Evolutionary conservation across 2,329 filamentous ascomycete genomes (phyloP).

Genomic region (Scedosporium dehoogii): DNA sequence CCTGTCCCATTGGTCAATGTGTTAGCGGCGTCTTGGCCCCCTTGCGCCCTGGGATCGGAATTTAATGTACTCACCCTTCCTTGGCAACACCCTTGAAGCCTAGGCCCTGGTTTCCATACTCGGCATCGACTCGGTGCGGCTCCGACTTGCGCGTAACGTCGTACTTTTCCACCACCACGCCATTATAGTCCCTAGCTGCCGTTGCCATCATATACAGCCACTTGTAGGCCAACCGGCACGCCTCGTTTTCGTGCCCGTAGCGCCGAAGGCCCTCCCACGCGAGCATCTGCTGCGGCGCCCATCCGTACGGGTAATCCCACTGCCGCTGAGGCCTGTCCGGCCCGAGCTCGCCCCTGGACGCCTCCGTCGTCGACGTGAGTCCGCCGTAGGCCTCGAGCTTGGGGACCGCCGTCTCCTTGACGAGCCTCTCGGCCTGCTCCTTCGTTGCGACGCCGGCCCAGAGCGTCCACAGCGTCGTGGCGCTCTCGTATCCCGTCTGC

Average conservation of each 20-base stretch:
- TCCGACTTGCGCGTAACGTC: slow-evolving; percentile 86
- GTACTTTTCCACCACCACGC: slow-evolving; percentile 97
- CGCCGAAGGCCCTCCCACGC: slow-evolving; percentile 89
- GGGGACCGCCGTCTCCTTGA: slow-evolving; percentile 64
- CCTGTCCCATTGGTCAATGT: slow-evolving; percentile 32
- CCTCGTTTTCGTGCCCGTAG: slow-evolving; percentile 86
- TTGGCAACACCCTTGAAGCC: slow-evolving; percentile 94
- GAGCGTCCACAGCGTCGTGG: slow-evolving; percentile 94
- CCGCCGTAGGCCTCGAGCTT: slow-evolving; percentile 84
- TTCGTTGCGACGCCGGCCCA: slow-evolving; percentile 88
- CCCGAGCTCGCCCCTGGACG: slow-evolving; percentile 72
- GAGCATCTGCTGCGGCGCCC: slow-evolving; percentile 97
- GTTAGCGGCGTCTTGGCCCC: too few species aligned
- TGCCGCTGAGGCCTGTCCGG: slow-evolving; percentile 85
- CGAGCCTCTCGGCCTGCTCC: slow-evolving; percentile 74
- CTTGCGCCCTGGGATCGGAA: too few species aligned
- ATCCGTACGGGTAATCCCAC: slow-evolving; percentile 97
- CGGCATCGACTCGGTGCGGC: slow-evolving; percentile 87
- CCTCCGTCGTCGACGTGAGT: slow-evolving; percentile 78
- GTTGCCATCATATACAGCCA: slow-evolving; percentile 99
- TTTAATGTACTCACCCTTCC: slow-evolving; percentile 65
- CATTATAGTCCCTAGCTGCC: slow-evolving; percentile 96
- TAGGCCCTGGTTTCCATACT: slow-evolving; percentile 93
- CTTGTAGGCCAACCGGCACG: slow-evolving; percentile 82
- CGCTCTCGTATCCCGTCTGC: slow-evolving; percentile 77